Evolutionary conservation across 1,284 basidiomycete genomes (phyloP).

Genomic region (Ustilago shanxiensis): DNA sequence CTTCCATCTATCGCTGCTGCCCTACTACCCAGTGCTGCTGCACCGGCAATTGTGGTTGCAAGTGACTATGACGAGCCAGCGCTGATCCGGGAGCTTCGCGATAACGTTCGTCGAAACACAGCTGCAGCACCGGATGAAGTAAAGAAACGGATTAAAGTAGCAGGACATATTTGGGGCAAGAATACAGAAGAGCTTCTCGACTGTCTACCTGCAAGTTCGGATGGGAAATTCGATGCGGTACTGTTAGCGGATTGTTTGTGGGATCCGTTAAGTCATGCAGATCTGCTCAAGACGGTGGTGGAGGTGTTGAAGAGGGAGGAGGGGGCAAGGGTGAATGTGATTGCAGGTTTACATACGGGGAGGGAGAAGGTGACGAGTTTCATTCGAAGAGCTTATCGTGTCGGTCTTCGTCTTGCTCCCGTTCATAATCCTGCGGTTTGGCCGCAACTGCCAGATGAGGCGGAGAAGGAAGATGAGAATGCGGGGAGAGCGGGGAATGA

Average conservation of each 20-base stretch:
- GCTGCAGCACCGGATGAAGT: neutral
- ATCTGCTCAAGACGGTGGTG: constrained; percentile 58
- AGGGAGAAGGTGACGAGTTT: constrained; percentile 61
- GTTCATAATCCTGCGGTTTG: constrained; percentile 22
- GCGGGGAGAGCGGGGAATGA: constrained; percentile 29
- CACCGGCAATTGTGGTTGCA: constrained; percentile 45
- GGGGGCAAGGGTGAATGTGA: constrained; percentile 58
- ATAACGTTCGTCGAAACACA: constrained; percentile 50
- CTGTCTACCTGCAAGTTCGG: constrained; percentile 36
- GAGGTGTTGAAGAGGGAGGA: constrained; percentile 28
- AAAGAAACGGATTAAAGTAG: constrained; percentile 32
- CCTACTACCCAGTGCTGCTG: constrained; percentile 1
- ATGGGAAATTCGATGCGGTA: constrained; percentile 48
- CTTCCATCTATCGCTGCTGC: constrained; percentile 63
- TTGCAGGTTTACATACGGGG: constrained; percentile 67
- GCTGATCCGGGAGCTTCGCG: constrained; percentile 59
- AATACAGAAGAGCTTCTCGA: constrained; percentile 61
- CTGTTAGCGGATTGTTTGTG: constrained; percentile 68
- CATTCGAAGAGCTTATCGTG: constrained; percentile 48
- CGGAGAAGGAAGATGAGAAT: constrained; percentile 9
- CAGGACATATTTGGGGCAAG: constrained; percentile 65
- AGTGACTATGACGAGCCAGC: constrained; percentile 66
- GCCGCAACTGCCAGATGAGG: constrained; percentile 15
- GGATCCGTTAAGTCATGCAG: constrained; percentile 65
- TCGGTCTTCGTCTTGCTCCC: constrained; percentile 49